Evolutionary conservation across 2,329 filamentous ascomycete genomes (phyloP).

Genomic region (Verticillium klebahnii): DNA sequence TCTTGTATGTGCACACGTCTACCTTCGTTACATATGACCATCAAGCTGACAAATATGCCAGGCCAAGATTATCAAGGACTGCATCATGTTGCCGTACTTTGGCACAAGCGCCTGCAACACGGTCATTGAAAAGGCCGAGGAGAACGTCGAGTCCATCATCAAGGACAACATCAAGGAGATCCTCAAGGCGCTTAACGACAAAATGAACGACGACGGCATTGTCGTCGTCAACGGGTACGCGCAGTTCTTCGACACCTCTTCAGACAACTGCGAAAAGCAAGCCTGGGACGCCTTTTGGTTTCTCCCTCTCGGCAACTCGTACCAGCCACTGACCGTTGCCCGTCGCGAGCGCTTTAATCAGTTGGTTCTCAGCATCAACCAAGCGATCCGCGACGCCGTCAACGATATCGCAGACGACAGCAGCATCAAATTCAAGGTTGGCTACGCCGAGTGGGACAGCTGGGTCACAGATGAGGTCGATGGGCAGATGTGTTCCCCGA

Average conservation of each 20-base stretch:
- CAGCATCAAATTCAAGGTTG: slow-evolving; percentile 15
- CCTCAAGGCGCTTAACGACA: slow-evolving; percentile 18
- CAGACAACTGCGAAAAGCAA: neutral
- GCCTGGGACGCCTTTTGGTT: neutral
- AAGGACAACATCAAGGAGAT: slow-evolving; percentile 21
- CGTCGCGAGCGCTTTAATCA: neutral
- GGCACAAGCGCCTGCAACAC: slow-evolving; percentile 12
- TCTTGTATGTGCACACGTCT: slow-evolving; percentile 8
- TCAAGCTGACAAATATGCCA: no score
- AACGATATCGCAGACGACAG: slow-evolving; percentile 12
- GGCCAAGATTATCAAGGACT: slow-evolving; percentile 13
- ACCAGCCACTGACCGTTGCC: neutral
- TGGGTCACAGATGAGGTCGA: slow-evolving; percentile 12
- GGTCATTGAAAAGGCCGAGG: slow-evolving; percentile 17
- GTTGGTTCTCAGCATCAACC: slow-evolving; percentile 16
- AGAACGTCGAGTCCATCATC: slow-evolving; percentile 21
- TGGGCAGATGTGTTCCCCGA: slow-evolving; percentile 16
- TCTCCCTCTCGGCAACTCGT: neutral
- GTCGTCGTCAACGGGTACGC: slow-evolving; percentile 24
- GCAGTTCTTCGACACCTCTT: slow-evolving; percentile 24
- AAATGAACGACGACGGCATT: slow-evolving; percentile 23
- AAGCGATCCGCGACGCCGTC: slow-evolving; percentile 17
- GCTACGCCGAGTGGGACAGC: slow-evolving; percentile 23
- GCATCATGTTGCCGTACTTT: slow-evolving; percentile 13
- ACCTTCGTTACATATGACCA: no score